Evolutionary conservation across 23 red algal genomes (phyloP), one percentile per base, ranked within the genome.

Genomic region (Gracilaria vermiculophylla): DNA sequence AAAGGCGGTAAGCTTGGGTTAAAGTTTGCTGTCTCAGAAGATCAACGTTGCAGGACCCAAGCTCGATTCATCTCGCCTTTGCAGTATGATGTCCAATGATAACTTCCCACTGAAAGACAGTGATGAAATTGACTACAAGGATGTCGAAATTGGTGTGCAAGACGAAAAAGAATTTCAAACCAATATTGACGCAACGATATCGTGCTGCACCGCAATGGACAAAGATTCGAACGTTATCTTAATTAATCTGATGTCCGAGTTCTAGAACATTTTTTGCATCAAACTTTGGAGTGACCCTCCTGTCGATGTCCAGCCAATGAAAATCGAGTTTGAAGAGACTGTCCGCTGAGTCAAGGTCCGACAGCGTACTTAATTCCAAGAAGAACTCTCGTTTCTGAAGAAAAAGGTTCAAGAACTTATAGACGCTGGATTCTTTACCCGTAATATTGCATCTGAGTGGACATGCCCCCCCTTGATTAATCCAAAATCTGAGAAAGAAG

Each of bases 101-200:
- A 17, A 69, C 37, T 84, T 84, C 43, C 80, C 80, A 12, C 28
- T 84, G 80, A 84, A 84, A 16, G 54, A 64, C 10, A 34, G 80
- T 62, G 76, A 80, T 58, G 80, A 84, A 25, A 69, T 84, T 55
- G 80, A 84, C 80, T 84, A 84, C 42, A 84, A 84, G 35, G 80
- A 84, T 25, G 55, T 84, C 11, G 55, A 84, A 84, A 55, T 84
- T 43, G 53, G 80, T 29, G 80, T 32, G 35, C 80, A 84, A 84
- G 53, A 84, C 13, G 60, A 64, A 64, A 32, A 39, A 27, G 60
- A 69, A 69, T 12, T 84, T 3, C 4, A 64, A 34, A 7, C 25
- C 8, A 55, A 9, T 14, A 84, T 84, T 40, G 4, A 84, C 12
- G 41, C 4, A 16, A 69, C 64, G 55, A 49, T 67, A 35, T 47